Conservation (phyloP, 352 stramenopile genomes). For the Phytophthora fragariae region DNA sequence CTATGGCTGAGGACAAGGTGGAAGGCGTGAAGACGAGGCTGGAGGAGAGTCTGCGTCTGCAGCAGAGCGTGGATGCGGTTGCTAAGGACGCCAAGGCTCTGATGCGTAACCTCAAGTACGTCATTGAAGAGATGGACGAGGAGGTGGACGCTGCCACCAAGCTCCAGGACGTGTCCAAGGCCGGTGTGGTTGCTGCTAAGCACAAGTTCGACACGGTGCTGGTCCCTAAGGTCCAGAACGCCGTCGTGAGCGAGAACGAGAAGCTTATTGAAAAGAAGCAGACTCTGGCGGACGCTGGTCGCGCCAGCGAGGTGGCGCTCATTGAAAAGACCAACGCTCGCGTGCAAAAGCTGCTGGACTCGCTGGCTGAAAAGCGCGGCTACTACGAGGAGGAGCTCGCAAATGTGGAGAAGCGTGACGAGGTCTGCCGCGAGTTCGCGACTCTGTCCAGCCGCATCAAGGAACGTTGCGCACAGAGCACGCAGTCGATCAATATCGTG, state of each 20-base stretch:
- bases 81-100: constrained; percentile 89
- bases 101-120: constrained; percentile 91
- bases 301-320: constrained; percentile 62
- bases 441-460: constrained; percentile 78
- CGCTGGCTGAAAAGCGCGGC: constrained; percentile 73
- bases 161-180: constrained; percentile 75
- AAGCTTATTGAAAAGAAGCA: constrained; percentile 87
- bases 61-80: constrained; percentile 80
- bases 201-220: constrained; percentile 74
- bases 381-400: constrained; percentile 81
- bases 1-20: constrained; percentile 74
- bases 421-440: constrained; percentile 81
- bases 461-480: constrained; percentile 76
- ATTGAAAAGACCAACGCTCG: constrained; percentile 81
- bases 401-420: constrained; percentile 80
- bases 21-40: constrained; percentile 68
- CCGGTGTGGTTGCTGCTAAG: constrained; percentile 70
- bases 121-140: constrained; percentile 90
- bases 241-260: constrained; percentile 77
- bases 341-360: constrained; percentile 73
- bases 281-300: constrained; percentile 63
- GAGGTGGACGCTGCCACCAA: constrained; percentile 83
- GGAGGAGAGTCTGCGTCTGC: constrained; percentile 60
- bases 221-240: constrained; percentile 76
- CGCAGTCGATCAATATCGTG: constrained; percentile 81